phyloP scores from a whole-genome alignment of 225 moss, liverwort and hornwort species.

The Antitrichia curtipendula region DNA sequence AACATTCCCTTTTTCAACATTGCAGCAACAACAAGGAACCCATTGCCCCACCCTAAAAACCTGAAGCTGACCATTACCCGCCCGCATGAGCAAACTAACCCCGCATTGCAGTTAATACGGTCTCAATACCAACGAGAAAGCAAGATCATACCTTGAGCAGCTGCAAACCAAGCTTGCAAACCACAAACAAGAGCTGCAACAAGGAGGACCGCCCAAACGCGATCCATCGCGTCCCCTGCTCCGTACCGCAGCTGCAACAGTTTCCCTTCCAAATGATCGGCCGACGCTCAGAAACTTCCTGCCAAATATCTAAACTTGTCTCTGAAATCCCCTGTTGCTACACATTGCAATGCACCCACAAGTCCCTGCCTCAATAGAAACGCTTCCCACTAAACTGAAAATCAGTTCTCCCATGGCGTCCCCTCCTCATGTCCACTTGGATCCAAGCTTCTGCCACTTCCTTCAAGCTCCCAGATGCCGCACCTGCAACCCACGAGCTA shows the following conservation, averaged over 20 bases:
- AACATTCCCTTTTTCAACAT: neutral
- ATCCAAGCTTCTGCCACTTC: neutral
- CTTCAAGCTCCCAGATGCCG: neutral
- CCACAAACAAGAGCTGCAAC: neutral
- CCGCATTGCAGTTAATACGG: neutral
- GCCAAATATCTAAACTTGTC: neutral
- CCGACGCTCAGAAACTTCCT: neutral
- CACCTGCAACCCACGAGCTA: neutral
- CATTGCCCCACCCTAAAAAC: neutral
- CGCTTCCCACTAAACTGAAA: neutral
- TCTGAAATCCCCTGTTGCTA: neutral
- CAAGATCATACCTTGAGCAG: constrained; percentile 6
- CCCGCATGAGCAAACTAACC: neutral
- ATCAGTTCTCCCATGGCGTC: neutral
- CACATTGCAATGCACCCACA: neutral
- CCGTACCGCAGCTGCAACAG: neutral
- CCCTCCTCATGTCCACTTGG: neutral
- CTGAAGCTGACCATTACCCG: neutral
- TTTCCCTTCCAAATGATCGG: neutral
- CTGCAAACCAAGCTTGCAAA: neutral
- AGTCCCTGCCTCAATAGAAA: neutral
- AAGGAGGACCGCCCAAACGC: neutral
- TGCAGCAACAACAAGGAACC: neutral
- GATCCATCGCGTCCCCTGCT: constrained; percentile 1
- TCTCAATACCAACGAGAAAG: neutral